Evolutionary conservation across 2,329 filamentous ascomycete species (phyloP), one percentile per base, ranked within the genome.

Genomic region (Aspergillus flavus): DNA sequence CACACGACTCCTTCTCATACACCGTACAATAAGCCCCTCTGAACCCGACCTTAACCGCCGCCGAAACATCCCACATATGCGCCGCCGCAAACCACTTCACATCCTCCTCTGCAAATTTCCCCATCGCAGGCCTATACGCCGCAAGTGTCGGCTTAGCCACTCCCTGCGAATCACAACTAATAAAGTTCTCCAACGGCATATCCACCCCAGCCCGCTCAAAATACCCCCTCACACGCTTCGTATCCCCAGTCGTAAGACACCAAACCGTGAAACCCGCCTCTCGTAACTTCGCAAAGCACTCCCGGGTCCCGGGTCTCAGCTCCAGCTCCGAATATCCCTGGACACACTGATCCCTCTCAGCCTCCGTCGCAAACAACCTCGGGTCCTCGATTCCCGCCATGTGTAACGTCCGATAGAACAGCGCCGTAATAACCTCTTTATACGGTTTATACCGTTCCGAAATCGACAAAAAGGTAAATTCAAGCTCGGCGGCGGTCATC

Each of bases 11-110:
- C 61, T 82, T 81, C 69, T 87, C 85, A 66, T 81, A 83, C 0
- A 84, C 76, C 2, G 81, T 79, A 66, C 82, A 85, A 72, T 85
- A 87, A 0, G 85, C 85, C 9, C 83, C 83, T 58, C 79, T 81
- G 70, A 87, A 81, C 66, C 84, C 84, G n/a, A 78, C 79, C 61
- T 76, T 78, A 55, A 77, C 78, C 10, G 85, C 85, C 4, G 84
- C 83, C 21, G 80, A 79, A 1, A 85, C 84, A 75, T 88, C 85
- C 86, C 85, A 87, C 79, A 84, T 83, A 73, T 87, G 86, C 26
- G 84, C 85, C 1, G 86, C 85, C 0, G 84, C 85, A 70, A 87
- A 87, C 85, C 85, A 87, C 53, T 79, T 79, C 64, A 73, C 64
- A 50, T 82, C 75, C 0, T 75, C 73, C 0, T 68, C 67, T 0